Evolutionary conservation across 2,329 filamentous ascomycete genomes (phyloP), one percentile per base, ranked within the genome.

Genomic region (Neonectria neomacrospora): DNA sequence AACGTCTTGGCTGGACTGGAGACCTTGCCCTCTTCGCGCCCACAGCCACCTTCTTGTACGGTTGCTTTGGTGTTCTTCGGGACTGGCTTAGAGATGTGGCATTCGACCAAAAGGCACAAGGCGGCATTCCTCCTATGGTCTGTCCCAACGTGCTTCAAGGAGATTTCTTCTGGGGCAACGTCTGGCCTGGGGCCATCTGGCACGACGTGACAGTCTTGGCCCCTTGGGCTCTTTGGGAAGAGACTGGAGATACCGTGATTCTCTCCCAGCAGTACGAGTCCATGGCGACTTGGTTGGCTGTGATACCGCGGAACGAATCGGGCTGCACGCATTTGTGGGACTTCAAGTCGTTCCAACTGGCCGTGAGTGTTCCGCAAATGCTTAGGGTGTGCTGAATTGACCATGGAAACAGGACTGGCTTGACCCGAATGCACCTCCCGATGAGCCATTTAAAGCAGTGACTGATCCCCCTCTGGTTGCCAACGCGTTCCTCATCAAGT

Each of bases 1-100:
- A 87, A 72, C 78, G 85, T 0, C 72, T 87, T 6, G 82, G 83
- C 8, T 85, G 86, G 86, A 84, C 81, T 0, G 82, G 86, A 16
- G 82, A 86, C 65, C 74, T 80, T 11, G 81, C 81, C 41, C 79
- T 82, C 3, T 88, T 88, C 62, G 77, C 78, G 0, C 81, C 83
- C 0, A 83, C 84, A 0, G 81, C 83, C 0, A 83, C 80, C 41
- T 88, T 83, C 66, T 74, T 89, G 1, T 89, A 84, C 70, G 78
- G 86, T 61, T 82, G 81, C 3, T 63, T 61, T 75, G 22, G 77
- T 71, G 54, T 89, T 83, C 86, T 76, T 83, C 22, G 75, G 79
- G 54, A 70, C 28, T 72, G 70, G 70, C 53, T 71, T 1, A 67
- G 65, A 2, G 70, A 71, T 4, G 63, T 72, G 1, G 65, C 59